These are phyloP conservation scores for Sarocladiaceae sp. DNA, from an alignment of 2,329 filamentous ascomycete genomes.

Conservation along the genomic window DNA sequence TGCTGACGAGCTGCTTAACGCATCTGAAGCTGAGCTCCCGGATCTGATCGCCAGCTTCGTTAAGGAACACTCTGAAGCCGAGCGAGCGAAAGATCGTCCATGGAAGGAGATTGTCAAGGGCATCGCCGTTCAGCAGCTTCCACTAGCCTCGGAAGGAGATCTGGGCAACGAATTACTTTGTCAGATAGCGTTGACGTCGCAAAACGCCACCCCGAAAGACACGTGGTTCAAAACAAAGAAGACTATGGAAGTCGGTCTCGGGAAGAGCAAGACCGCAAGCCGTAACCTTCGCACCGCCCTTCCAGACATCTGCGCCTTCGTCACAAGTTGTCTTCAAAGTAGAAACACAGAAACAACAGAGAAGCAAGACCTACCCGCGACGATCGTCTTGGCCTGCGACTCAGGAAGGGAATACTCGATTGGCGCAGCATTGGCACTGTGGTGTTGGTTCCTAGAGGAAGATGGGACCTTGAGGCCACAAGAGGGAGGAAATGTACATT, in stretches of 20 bases:
- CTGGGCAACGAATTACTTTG: constrained; percentile 22
- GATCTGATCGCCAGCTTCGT: constrained; percentile 45
- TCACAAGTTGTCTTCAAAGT: constrained; percentile 17
- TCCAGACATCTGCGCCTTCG: constrained; percentile 56
- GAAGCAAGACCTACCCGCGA: constrained; percentile 8
- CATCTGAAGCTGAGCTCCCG: constrained; percentile 61
- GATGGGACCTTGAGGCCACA: constrained; percentile 42
- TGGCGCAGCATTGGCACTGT: constrained; percentile 69
- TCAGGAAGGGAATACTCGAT: constrained; percentile 78
- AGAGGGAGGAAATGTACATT: constrained; percentile 18
- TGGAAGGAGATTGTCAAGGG: constrained; percentile 28
- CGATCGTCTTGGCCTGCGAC: constrained; percentile 63
- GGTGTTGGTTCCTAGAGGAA: constrained; percentile 69
- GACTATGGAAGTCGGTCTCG: constrained; percentile 57
- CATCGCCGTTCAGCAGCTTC: constrained; percentile 32
- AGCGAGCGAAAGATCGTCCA: not conserved
- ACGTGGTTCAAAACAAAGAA: constrained; percentile 32
- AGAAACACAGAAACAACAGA: not conserved
- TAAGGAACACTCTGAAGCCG: constrained; percentile 13
- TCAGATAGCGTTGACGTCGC: constrained; percentile 38
- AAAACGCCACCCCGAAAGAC: constrained; percentile 36
- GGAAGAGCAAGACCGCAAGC: constrained; percentile 72
- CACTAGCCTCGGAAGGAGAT: constrained; percentile 16
- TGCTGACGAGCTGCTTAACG: constrained; percentile 52
- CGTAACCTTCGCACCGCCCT: constrained; percentile 75